phyloP scores from a whole-genome alignment of 2,329 filamentous ascomycete genomes.

The Venturiaceae sp. region DNA sequence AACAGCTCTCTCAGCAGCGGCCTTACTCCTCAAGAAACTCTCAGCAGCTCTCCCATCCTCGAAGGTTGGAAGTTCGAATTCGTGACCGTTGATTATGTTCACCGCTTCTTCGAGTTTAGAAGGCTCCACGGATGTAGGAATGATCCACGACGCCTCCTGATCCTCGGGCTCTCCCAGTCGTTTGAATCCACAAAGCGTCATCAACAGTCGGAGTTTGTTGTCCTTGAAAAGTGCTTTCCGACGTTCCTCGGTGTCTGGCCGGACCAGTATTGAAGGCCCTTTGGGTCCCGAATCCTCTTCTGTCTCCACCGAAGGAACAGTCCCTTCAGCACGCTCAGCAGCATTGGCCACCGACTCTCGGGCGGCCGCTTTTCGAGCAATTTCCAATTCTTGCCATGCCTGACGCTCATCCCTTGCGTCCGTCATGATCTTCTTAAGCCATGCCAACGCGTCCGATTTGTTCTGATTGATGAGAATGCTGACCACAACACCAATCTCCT shows the following conservation, averaged over 20 bases:
- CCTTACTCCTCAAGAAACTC: constrained; percentile 68
- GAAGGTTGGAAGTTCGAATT: constrained; percentile 68
- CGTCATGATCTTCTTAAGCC: constrained; percentile 65
- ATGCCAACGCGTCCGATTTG: constrained; percentile 64
- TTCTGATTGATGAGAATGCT: constrained; percentile 71
- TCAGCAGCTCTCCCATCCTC: constrained; percentile 67
- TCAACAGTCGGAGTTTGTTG: constrained; percentile 73
- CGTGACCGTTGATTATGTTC: constrained; percentile 65
- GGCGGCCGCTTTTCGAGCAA: constrained; percentile 42
- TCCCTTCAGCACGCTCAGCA: background rate
- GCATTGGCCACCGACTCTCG: background rate
- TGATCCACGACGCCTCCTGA: constrained; percentile 65
- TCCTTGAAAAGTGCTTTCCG: constrained; percentile 80
- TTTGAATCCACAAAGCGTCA: constrained; percentile 65
- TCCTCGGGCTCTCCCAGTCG: constrained; percentile 59
- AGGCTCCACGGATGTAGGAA: constrained; percentile 48
- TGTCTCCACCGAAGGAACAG: background rate
- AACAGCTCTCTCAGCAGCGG: constrained; percentile 31
- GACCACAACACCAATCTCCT: constrained; percentile 72
- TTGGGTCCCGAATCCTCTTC: constrained; percentile 19
- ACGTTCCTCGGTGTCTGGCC: constrained; percentile 44
- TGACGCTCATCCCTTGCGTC: constrained; percentile 63
- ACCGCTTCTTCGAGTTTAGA: constrained; percentile 57
- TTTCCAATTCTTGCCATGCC: constrained; percentile 65
- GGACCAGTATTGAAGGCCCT: constrained; percentile 43